Base-by-base conservation (phyloP, 306 rosid species). In the Dalbergia cultrata region DNA sequence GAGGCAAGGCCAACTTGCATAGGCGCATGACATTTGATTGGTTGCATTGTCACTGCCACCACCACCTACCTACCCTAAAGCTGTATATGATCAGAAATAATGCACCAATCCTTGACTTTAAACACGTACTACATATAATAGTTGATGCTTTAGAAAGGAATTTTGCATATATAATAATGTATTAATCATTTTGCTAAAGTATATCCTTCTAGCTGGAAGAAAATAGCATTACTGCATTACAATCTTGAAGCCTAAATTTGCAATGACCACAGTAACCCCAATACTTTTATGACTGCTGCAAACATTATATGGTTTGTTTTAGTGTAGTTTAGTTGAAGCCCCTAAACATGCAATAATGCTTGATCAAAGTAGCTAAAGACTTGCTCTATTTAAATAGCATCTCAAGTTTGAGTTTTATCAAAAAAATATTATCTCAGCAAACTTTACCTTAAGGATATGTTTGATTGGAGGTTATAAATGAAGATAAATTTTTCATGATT, bases 1-100 rank as follows among this genome's bases (percentile, higher is more conserved):
- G 61, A 41, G 75, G 17, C 70, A 74, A 66, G 76, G 79, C 80
- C 88, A 72, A 80, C 65, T 39, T 81, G 54, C 37, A 41, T 9
- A 31, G 16, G 45, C 17, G 21, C 68, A 76, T 45, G 62, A 54
- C 56, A 16, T 71, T 6, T 43, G 16, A 4, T 63, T 7, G 10
- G 9, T 63, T 50, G 81, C 75, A 43, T 71, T 64, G 58, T 64
- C 82, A 75, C 49, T 44, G 77, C 82, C 64, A 82, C 13, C 58
- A 26, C 9, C 50, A 37, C 41, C 9, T 14, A 39, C 53, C 64
- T 60, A 5, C 58, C 59, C 22, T 2, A n/a, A 1, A 35, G 8
- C 69, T 5, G 6, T 18, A 18, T n/a, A 34, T 26, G 14, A 50
- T 0, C 1, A 69, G 17, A 35, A 53, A 52, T 70, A 33, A n/a